Percentiles rank a stretch among this genome's conserved stretches.
phyloP scores from a whole-genome alignment of 176 grass and related monocot species.

The Stipa capillata region DNA sequence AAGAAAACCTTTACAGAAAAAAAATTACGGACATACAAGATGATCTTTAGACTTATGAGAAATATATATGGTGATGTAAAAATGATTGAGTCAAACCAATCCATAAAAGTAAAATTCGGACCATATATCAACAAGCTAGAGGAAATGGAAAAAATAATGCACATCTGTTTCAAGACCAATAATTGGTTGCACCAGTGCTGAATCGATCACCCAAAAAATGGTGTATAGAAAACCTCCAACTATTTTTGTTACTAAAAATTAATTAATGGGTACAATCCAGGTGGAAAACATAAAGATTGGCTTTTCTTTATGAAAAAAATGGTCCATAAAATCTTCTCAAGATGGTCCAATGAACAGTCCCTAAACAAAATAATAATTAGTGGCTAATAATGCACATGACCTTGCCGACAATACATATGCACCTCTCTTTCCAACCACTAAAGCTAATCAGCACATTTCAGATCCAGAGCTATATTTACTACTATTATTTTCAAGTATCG shows the following conservation, averaged over 20 bases:
- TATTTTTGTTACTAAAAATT: background rate
- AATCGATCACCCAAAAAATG: background rate
- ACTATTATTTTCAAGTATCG: background rate
- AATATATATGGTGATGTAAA: too few species aligned
- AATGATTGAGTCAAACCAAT: too few species aligned
- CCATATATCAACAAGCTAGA: too few species aligned
- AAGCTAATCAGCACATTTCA: background rate
- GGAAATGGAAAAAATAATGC: constrained; percentile 16
- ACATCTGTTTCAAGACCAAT: background rate
- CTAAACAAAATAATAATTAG: background rate
- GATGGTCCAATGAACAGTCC: background rate
- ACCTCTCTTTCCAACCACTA: background rate
- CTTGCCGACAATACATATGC: background rate
- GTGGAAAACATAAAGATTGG: background rate
- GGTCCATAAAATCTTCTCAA: background rate
- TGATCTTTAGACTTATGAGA: too few species aligned
- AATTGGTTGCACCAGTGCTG: background rate
- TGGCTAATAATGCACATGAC: constrained; percentile 6
- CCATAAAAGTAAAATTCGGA: too few species aligned
- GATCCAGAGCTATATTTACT: background rate
- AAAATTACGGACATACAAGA: too few species aligned
- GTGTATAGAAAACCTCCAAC: background rate
- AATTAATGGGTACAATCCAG: background rate
- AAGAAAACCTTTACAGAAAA: too few species aligned
- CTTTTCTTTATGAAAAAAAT: background rate